Conservation (phyloP, 306 rosid genomes). For the Citrullus amarus region DNA sequence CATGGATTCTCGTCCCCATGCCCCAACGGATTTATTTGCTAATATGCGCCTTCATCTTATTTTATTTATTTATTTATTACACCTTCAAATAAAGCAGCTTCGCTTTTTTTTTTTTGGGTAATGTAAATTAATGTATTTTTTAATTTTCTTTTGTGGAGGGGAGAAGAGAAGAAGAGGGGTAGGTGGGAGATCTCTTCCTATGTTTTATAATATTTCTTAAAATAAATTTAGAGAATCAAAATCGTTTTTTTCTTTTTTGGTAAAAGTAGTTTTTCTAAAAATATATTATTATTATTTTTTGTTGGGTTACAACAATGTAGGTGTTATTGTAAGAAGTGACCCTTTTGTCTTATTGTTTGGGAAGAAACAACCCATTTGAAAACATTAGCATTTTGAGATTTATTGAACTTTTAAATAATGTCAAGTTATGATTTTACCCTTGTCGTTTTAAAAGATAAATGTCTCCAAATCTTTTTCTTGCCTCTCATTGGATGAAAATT, state of each 20-base stretch:
- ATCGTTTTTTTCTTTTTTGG: neutral
- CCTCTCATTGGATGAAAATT: no score
- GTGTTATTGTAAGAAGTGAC: no score
- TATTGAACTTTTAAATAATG: no score
- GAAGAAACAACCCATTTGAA: no score
- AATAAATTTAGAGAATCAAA: neutral
- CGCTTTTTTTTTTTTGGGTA: neutral
- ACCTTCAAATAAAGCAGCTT: neutral
- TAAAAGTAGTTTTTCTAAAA: neutral
- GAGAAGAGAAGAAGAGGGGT: neutral
- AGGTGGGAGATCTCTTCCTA: neutral
- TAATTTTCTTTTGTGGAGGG: neutral
- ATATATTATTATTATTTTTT: neutral
- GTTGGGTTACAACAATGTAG: no score
- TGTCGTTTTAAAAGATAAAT: no score
- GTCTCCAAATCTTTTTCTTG: no score
- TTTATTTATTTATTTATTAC: neutral
- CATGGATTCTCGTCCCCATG: neutral
- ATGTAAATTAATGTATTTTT: neutral
- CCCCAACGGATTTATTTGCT: conserved; percentile 9
- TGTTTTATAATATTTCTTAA: neutral
- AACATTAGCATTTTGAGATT: no score
- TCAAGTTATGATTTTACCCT: no score
- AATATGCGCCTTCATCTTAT: neutral
- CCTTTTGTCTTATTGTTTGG: no score